Percentiles rank a stretch among this genome's conserved stretches.
Evolutionary conservation across 2,329 filamentous ascomycete genomes (phyloP).

Genomic region (Aspergillus amoenus): DNA sequence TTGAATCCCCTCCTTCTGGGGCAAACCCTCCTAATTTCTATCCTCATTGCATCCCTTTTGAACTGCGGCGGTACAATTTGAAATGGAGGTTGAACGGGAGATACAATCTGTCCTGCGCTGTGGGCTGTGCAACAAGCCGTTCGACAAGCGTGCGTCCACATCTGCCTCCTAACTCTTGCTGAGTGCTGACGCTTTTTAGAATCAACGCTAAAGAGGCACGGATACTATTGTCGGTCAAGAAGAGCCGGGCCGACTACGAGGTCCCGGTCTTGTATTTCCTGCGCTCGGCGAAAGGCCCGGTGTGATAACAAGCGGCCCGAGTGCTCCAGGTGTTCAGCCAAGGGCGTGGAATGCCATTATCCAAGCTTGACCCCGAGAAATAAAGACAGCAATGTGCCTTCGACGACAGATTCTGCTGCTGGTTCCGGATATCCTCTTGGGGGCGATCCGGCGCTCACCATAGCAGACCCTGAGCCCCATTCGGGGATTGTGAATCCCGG

Average conservation of each 20-base stretch:
- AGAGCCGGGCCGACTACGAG: conserved; percentile 23
- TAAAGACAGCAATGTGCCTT: background rate
- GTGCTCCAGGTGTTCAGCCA: conserved; percentile 41
- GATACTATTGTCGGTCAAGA: conserved; percentile 47
- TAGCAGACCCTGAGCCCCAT: background rate
- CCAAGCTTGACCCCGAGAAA: background rate
- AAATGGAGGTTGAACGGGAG: background rate
- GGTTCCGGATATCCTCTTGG: background rate
- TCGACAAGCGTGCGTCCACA: background rate
- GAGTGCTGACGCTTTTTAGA: conserved; percentile 22
- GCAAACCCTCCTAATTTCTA: too few relatives aligned
- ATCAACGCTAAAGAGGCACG: conserved; percentile 46
- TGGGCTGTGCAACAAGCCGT: conserved; percentile 3
- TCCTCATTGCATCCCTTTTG: background rate
- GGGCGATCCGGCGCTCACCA: background rate
- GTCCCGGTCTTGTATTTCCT: conserved; percentile 39
- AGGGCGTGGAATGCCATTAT: conserved; percentile 40
- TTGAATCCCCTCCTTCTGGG: background rate
- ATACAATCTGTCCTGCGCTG: background rate
- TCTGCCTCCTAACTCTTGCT: too few relatives aligned
- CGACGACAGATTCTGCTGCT: background rate
- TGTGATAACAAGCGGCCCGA: conserved; percentile 39
- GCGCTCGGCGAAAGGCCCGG: conserved; percentile 38
- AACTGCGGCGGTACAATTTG: background rate
- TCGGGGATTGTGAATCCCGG: background rate